These are phyloP conservation scores for Byssochlamys sp. DNA, from an alignment of 2,329 filamentous ascomycete genomes.

Conservation along the genomic window DNA sequence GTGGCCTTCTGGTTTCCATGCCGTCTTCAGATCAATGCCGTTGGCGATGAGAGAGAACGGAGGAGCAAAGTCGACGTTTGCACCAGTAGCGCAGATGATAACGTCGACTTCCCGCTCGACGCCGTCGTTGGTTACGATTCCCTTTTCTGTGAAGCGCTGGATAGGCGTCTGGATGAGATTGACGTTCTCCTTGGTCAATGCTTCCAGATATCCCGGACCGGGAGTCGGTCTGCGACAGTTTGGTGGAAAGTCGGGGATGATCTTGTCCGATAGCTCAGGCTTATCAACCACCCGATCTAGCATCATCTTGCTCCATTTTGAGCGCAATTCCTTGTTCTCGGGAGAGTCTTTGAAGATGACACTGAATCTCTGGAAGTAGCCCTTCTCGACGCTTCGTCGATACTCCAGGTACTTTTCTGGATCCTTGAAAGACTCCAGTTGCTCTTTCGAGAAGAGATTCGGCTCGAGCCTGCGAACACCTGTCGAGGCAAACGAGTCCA, in stretches of 20 bases:
- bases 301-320: constrained; percentile 47
- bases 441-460: constrained; percentile 46
- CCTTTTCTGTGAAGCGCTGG: constrained; percentile 47
- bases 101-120: constrained; percentile 50
- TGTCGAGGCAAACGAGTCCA: constrained; percentile 51
- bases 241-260: constrained; percentile 55
- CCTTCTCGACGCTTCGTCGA: constrained; percentile 48
- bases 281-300: constrained; percentile 43
- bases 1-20: constrained; percentile 49
- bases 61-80: constrained; percentile 50
- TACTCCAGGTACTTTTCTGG: constrained; percentile 52
- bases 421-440: constrained; percentile 50
- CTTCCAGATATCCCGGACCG: constrained; percentile 59
- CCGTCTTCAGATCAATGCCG: constrained; percentile 44
- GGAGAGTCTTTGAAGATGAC: constrained; percentile 46
- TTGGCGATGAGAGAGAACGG: constrained; percentile 51
- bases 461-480: constrained; percentile 45
- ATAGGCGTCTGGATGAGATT: constrained; percentile 51
- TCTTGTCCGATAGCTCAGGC: constrained; percentile 45
- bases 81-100: constrained; percentile 60
- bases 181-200: constrained; percentile 53
- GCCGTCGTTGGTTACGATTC: constrained; percentile 53
- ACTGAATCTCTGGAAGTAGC: constrained; percentile 53
- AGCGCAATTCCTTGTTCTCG: constrained; percentile 40
- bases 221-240: constrained; percentile 58